Evolutionary conservation across 164 flowering plant genomes (phyloP), one percentile per base, ranked within the genome.

Genomic region (Vitis rotundifolia): DNA sequence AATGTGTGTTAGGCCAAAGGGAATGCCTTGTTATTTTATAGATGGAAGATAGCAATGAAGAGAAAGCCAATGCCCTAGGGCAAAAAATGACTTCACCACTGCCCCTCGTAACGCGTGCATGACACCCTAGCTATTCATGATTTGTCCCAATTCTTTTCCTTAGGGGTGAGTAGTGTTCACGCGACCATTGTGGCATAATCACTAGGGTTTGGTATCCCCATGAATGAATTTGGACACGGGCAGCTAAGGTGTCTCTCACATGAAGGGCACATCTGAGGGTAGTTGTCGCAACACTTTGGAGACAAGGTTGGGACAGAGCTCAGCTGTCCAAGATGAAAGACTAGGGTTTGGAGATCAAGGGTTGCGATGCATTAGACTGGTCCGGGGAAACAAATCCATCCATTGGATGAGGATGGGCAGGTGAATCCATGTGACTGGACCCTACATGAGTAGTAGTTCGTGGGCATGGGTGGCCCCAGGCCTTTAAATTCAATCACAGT

Each of bases 281-380:
- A 12, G 53, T 14, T 67, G 75, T 58, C 71, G 11, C 26, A 16
- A 12, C 44, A 68, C 3, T 49, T 2, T 13, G 76, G 73, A 15
- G 70, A 68, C 79, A 76, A 65, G 63, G 52, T 15, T 51, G 76
- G 73, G 79, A 76, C 79, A 72, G 65, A 31, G 3, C 49, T 66
- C 28, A 67, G 74, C 64, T 70, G 74, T 67, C 74, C 74, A 63
- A 50, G 51, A 50, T 49, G 68, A 62, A 37, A 49, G 56, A 48
- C 67, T 37, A 29, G 15, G 67, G 14, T 8, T 19, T 10, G 7
- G 49, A n/a, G 11, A 71, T 55, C 51, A 14, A 14, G 67, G 67
- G 62, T 28, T 22, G 12, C 1, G 53, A 51, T 67, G 52, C 31
- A 61, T 8, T 19, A 2, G 10, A 3, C 5, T 48, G 0, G 28